Evolutionary conservation across 2,329 filamentous ascomycete species (phyloP), one percentile per base, ranked within the genome.

Genomic region (Penicillium janthinellum): DNA sequence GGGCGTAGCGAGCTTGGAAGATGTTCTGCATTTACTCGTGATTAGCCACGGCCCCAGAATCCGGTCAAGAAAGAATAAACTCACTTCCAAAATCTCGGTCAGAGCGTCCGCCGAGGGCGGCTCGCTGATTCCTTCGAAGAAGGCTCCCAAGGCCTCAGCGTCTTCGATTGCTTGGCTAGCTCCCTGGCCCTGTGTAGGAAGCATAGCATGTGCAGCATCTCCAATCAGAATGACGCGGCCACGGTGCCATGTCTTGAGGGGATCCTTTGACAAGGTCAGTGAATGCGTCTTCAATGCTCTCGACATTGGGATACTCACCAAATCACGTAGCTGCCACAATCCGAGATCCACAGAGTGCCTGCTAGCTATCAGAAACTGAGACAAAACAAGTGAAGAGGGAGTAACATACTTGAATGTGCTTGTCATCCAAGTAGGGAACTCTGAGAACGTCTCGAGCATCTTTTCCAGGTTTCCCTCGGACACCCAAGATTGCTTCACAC

Each of bases 311-410:
- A 8, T 10, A 48, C 52, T 25, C 45, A 64, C 78, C 28, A 78
- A 61, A 59, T 82, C 80, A 31, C 78, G 75, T 1, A 82, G 66
- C 59, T 81, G 78, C 79, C 79, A 83, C 0, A 82, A 66, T 0
- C 74, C 76, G 1, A 81, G 57, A 31, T 62, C 60, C 2, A 45
- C 25, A 5, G 62, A 64, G 25, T 64, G 60, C 25, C 62, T 71
- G 25, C 38, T 61, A 42, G 20, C 20, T 51, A 45, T 75, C 70
- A 6, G 70, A 61, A 1, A 71, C 72, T 4, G 14, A 1, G 66
- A 61, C 31, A 57, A 60, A 14, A 81, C 73, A 8, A 75, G 64
- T 0, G 65, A 66, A 28, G 69, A 72, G 1, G 75, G 6, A 11
- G 0, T 34, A 1, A 28, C 22, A 2, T 50, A 64, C 62, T 60